Conservation (phyloP, 495 filamentous ascomycete genomes). For the Saxophila tyrrhenica region DNA sequence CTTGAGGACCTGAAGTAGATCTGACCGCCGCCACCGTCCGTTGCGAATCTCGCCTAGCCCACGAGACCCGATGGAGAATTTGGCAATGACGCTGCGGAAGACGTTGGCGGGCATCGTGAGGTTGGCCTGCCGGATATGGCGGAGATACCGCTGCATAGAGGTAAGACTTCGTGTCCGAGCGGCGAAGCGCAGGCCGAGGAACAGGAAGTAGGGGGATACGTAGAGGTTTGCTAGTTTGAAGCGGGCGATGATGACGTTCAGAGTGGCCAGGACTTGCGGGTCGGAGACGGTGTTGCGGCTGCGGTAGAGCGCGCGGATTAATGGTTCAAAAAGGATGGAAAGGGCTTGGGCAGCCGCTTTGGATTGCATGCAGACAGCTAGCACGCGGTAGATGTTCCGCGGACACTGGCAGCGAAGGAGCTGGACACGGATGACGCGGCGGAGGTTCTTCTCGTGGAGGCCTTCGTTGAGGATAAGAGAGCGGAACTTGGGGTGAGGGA, state of each 20-base stretch:
- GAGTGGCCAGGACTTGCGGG: constrained; percentile 9
- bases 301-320: constrained; percentile 19
- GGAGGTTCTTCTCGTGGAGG: constrained; percentile 4
- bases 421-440: constrained; percentile 16
- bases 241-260: constrained; percentile 16
- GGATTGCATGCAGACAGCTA: constrained; percentile 14
- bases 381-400: constrained; percentile 12
- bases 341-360: not conserved
- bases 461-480: not conserved
- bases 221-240: constrained; percentile 8
- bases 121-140: constrained; percentile 1
- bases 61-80: constrained; percentile 20
- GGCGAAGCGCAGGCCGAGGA: constrained; percentile 19
- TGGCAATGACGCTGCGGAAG: constrained; percentile 22
- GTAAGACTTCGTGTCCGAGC: constrained; percentile 14
- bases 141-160: constrained; percentile 20
- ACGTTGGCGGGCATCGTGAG: constrained; percentile 4
- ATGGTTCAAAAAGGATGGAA: constrained; percentile 6
- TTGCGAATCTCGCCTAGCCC: constrained; percentile 24
- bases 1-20: constrained; percentile 20
- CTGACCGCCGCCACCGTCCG: constrained; percentile 16
- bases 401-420: constrained; percentile 14
- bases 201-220: constrained; percentile 9
- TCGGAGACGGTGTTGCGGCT: constrained; percentile 12
- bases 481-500: constrained; percentile 11